Conservation (phyloP, 1,139 yeast genomes). For the Yamadazyma blattariae region DNA sequence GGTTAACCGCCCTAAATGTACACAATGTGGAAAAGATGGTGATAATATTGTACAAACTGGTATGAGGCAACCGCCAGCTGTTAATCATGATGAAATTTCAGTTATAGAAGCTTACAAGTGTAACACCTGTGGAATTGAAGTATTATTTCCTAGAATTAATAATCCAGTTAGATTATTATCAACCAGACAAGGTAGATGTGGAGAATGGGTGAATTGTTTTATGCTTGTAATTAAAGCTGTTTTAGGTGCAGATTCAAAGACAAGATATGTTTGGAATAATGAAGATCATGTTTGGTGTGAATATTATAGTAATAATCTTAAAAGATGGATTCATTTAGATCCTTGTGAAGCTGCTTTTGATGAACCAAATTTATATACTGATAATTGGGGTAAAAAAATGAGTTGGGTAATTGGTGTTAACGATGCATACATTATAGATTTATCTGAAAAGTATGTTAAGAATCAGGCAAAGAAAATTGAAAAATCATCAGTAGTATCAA, state of each 20-base stretch:
- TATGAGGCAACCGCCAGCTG: slow-evolving; percentile 12
- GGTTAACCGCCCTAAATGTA: slow-evolving; percentile 73
- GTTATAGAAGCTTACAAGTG: slow-evolving; percentile 64
- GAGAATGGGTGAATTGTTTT: slow-evolving; percentile 93
- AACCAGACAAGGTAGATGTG: slow-evolving; percentile 79
- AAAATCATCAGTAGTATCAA: slow-evolving; percentile 36
- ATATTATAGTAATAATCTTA: slow-evolving; percentile 58
- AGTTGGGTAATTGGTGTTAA: slow-evolving; percentile 76
- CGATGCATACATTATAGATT: slow-evolving; percentile 60
- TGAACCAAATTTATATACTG: slow-evolving; percentile 70
- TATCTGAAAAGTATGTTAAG: slow-evolving; percentile 66
- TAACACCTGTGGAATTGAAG: slow-evolving; percentile 37
- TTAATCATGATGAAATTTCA: slow-evolving; percentile 32
- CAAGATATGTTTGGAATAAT: slow-evolving; percentile 77
- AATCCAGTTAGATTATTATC: slow-evolving; percentile 60
- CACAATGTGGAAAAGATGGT: slow-evolving; percentile 38
- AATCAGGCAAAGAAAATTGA: slow-evolving; percentile 49
- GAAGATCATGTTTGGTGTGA: slow-evolving; percentile 99
- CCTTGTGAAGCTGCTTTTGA: slow-evolving; percentile 86
- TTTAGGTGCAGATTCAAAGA: slow-evolving; percentile 46
- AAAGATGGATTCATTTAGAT: slow-evolving; percentile 86
- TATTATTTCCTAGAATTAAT: slow-evolving; percentile 76
- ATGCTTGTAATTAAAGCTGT: slow-evolving; percentile 66
- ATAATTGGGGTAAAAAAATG: slow-evolving; percentile 94
- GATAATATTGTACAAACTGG: slow-evolving; percentile 17